phyloP scores from a whole-genome alignment of 2,329 filamentous ascomycete genomes.

The Thyridium curvatum region DNA sequence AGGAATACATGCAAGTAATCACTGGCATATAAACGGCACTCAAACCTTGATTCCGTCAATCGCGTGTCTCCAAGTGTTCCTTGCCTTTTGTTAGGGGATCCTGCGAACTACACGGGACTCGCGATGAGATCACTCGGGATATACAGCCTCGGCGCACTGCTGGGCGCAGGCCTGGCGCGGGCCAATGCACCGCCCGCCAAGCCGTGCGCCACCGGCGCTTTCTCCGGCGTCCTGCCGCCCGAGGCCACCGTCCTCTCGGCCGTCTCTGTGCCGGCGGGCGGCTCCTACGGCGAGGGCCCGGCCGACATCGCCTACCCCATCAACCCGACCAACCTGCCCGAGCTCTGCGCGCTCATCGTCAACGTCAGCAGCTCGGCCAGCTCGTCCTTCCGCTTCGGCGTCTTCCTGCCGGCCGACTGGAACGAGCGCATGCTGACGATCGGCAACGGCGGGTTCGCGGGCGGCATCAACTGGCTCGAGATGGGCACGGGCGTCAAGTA shows the following conservation, averaged over 20 bases:
- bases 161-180: too few relatives aligned
- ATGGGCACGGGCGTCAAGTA: slow-evolving; percentile 22
- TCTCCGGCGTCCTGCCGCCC: slow-evolving; percentile 5
- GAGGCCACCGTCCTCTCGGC: slow-evolving; percentile 26
- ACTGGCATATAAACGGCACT: too few relatives aligned
- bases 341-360: slow-evolving; percentile 30
- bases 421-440: slow-evolving; percentile 26
- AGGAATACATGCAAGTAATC: too few relatives aligned
- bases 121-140: too few relatives aligned
- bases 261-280: slow-evolving; percentile 18
- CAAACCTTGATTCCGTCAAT: too few relatives aligned
- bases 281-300: slow-evolving; percentile 27
- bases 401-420: slow-evolving; percentile 30
- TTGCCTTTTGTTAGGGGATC: too few relatives aligned
- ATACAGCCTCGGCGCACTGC: too few relatives aligned
- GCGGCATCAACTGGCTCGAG: slow-evolving; percentile 22
- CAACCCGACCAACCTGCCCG: slow-evolving; percentile 28
- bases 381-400: slow-evolving; percentile 27
- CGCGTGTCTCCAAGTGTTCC: too few relatives aligned
- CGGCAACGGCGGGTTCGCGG: slow-evolving; percentile 31
- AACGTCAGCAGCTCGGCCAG: slow-evolving; percentile 20
- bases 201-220: slow-evolving; percentile 3
- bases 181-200: not conserved
- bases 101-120: too few relatives aligned
- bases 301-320: slow-evolving; percentile 25